Evolutionary conservation across 2,329 filamentous ascomycete species (phyloP).

Genomic region (Piedraia hortae): DNA sequence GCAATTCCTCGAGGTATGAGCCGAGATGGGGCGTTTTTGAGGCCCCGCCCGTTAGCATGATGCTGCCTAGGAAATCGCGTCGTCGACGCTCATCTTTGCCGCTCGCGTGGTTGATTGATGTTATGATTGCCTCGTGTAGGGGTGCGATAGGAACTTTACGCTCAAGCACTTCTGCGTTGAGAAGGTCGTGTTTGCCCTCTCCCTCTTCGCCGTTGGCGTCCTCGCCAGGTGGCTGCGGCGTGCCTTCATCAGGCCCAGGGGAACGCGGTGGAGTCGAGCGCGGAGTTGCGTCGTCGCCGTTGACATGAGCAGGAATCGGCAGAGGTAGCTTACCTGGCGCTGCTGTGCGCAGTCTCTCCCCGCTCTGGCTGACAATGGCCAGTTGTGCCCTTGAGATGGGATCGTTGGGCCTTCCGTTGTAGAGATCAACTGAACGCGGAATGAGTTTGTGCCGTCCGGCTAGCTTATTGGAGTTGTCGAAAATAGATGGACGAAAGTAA

Average conservation of each 20-base stretch:
- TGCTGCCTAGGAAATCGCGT: conserved; percentile 63
- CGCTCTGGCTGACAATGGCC: conserved; percentile 24
- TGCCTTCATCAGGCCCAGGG: conserved; percentile 56
- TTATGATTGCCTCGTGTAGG: conserved; percentile 70
- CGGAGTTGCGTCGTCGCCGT: conserved; percentile 49
- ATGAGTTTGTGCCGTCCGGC: conserved; percentile 53
- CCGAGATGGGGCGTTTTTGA: conserved; percentile 58
- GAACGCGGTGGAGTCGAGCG: conserved; percentile 68
- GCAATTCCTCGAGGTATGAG: conserved; percentile 53
- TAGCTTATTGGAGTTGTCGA: conserved; percentile 61
- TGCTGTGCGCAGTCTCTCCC: conserved; percentile 15
- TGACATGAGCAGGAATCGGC: conserved; percentile 40
- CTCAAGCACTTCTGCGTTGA: conserved; percentile 40
- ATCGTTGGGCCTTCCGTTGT: conserved; percentile 79
- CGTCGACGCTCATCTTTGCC: conserved; percentile 78
- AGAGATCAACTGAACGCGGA: conserved; percentile 72
- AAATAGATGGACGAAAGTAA: conserved; percentile 70
- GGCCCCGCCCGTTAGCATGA: conserved; percentile 74
- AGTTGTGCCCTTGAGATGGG: conserved; percentile 65
- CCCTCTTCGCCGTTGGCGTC: conserved; percentile 12
- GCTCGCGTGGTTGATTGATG: conserved; percentile 64
- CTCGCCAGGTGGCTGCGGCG: conserved; percentile 28
- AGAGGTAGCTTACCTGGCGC: conserved; percentile 17
- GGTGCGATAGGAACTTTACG: conserved; percentile 56
- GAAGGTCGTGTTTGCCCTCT: conserved; percentile 27